Conservation (phyloP, 2,329 filamentous ascomycete species). For the Alternaria burnsii region DNA sequence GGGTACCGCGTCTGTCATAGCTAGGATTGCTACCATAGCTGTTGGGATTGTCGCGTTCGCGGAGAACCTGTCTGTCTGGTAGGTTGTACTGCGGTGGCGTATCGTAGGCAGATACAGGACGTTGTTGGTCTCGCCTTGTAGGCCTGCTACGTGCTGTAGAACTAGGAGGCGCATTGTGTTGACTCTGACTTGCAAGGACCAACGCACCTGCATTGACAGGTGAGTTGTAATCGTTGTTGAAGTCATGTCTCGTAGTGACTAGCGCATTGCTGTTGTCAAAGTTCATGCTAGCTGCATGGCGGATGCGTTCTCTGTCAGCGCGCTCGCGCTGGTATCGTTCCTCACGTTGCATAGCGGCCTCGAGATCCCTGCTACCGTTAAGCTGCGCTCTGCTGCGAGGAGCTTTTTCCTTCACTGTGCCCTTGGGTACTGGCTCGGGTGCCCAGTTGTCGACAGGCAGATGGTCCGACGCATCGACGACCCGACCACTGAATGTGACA, state of each 20-base stretch:
- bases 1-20: conserved; percentile 37
- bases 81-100: conserved; percentile 22
- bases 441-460: conserved; percentile 80
- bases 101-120: conserved; percentile 23
- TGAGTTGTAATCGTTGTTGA: conserved; percentile 28
- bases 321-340: conserved; percentile 45
- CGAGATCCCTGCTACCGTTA: conserved; percentile 59
- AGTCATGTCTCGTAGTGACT: conserved; percentile 40
- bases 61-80: conserved; percentile 39
- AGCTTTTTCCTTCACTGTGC: conserved; percentile 52
- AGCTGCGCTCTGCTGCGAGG: conserved; percentile 58
- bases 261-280: conserved; percentile 42
- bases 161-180: conserved; percentile 16
- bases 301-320: conserved; percentile 44
- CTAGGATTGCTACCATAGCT: conserved; percentile 42
- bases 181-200: conserved; percentile 35
- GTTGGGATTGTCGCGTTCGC: conserved; percentile 47
- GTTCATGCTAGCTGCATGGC: conserved; percentile 38
- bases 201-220: conserved; percentile 28
- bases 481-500: conserved; percentile 76
- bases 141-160: conserved; percentile 38
- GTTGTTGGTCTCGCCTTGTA: conserved; percentile 39
- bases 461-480: conserved; percentile 83
- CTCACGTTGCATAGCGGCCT: conserved; percentile 45
- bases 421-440: conserved; percentile 74